Conservation (phyloP, 2,329 filamentous ascomycete genomes). For the Sphaerostilbella broomeana region DNA sequence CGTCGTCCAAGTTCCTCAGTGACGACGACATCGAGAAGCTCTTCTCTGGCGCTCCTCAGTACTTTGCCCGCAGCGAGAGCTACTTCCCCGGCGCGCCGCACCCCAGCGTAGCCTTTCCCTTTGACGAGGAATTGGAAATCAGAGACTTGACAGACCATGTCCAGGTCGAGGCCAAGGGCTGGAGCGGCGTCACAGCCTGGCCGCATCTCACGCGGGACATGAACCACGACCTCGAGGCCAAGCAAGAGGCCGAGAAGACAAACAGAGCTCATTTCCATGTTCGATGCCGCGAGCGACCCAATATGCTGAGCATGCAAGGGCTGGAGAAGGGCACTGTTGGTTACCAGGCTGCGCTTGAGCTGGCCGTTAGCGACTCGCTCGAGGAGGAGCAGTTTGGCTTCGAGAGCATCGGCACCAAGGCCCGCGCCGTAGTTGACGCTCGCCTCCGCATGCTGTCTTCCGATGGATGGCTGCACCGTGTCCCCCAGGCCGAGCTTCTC, state of each 20-base stretch:
- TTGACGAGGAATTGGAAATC: slow-evolving; percentile 55
- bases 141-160: slow-evolving; percentile 59
- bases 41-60: slow-evolving; percentile 71
- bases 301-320: slow-evolving; percentile 67
- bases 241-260: slow-evolving; percentile 37
- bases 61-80: slow-evolving; percentile 55
- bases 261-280: slow-evolving; percentile 52
- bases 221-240: slow-evolving; percentile 38
- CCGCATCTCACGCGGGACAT: slow-evolving; percentile 52
- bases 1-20: slow-evolving; percentile 42
- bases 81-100: slow-evolving; percentile 54
- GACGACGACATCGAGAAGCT: slow-evolving; percentile 59
- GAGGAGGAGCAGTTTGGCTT: slow-evolving; percentile 57
- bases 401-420: slow-evolving; percentile 47
- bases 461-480: slow-evolving; percentile 46
- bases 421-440: slow-evolving; percentile 49
- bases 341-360: slow-evolving; percentile 60
- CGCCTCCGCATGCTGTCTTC: slow-evolving; percentile 50
- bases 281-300: slow-evolving; percentile 56
- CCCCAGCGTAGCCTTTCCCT: slow-evolving; percentile 60
- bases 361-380: slow-evolving; percentile 57
- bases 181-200: slow-evolving; percentile 56
- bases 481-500: slow-evolving; percentile 52
- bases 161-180: slow-evolving; percentile 57
- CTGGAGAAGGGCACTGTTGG: slow-evolving; percentile 65